phyloP scores from a whole-genome alignment of 176 grass and related monocot species.

The Oropetium thomaeum region DNA sequence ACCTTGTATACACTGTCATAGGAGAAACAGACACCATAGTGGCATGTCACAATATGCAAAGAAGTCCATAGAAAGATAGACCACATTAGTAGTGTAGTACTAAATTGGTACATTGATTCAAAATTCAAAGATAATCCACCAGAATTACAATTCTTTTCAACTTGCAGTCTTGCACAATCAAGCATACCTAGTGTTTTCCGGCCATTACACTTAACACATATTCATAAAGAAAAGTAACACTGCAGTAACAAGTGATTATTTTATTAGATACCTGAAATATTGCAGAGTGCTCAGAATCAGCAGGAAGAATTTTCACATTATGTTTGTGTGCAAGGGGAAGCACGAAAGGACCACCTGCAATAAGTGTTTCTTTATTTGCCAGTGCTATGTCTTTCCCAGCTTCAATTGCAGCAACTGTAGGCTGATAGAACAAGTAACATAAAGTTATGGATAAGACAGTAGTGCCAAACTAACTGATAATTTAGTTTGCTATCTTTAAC shows the following conservation, averaged over 20 bases:
- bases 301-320: conserved; percentile 97
- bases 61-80: conserved; percentile 2
- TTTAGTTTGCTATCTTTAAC: conserved; percentile 7
- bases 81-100: background rate
- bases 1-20: conserved; percentile 86
- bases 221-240: background rate
- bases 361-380: conserved; percentile 98
- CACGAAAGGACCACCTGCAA: conserved; percentile 98
- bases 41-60: background rate
- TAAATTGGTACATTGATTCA: background rate
- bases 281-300: conserved; percentile 99
- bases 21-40: conserved; percentile 11
- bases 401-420: conserved; percentile 96
- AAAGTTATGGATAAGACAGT: conserved; percentile 9
- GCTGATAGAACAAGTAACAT: conserved; percentile 41
- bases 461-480: background rate
- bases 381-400: conserved; percentile 95
- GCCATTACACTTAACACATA: background rate
- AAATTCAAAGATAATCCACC: background rate
- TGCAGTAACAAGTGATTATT: conserved; percentile 8
- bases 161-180: background rate
- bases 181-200: background rate
- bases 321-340: conserved; percentile 96
- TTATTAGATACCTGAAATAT: conserved; percentile 86
- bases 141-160: conserved; percentile 5